Conservation (phyloP, 2,329 filamentous ascomycete genomes). For the Aspergillus sp. region DNA sequence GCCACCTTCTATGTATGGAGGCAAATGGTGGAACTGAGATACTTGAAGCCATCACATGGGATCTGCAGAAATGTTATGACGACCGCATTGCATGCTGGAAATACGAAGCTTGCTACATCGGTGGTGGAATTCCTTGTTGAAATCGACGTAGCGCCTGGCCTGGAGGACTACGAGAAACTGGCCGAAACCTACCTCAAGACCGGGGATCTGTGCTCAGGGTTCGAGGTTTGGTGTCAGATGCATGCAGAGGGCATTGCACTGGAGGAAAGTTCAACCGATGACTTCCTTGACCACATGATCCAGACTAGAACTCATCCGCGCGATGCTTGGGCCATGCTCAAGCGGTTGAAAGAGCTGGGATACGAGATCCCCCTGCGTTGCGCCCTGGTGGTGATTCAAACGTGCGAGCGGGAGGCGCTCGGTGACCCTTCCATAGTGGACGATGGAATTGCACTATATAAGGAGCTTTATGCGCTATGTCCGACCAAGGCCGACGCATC, state of each 20-base stretch:
- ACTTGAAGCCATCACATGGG: slow-evolving; percentile 63
- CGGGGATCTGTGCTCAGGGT: slow-evolving; percentile 63
- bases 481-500: slow-evolving; percentile 40
- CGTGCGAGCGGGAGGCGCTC: slow-evolving; percentile 45
- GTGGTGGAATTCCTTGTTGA: slow-evolving; percentile 66
- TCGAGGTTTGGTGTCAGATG: slow-evolving; percentile 75
- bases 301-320: slow-evolving; percentile 47
- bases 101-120: slow-evolving; percentile 67
- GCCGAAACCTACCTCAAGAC: slow-evolving; percentile 66
- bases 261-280: slow-evolving; percentile 60
- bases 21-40: slow-evolving; percentile 57
- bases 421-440: slow-evolving; percentile 38
- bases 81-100: slow-evolving; percentile 67
- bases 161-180: slow-evolving; percentile 77
- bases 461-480: slow-evolving; percentile 56
- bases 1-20: slow-evolving; percentile 72
- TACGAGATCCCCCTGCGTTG: slow-evolving; percentile 52
- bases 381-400: slow-evolving; percentile 51
- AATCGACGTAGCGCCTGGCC: slow-evolving; percentile 55
- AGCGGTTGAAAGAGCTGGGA: slow-evolving; percentile 52
- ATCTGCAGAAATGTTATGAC: slow-evolving; percentile 68
- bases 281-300: slow-evolving; percentile 60
- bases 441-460: slow-evolving; percentile 60
- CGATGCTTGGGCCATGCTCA: slow-evolving; percentile 58
- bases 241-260: slow-evolving; percentile 59